These are phyloP conservation scores for Oidiodendron maius DNA, from an alignment of 495 filamentous ascomycete species.

Conservation along the genomic window DNA sequence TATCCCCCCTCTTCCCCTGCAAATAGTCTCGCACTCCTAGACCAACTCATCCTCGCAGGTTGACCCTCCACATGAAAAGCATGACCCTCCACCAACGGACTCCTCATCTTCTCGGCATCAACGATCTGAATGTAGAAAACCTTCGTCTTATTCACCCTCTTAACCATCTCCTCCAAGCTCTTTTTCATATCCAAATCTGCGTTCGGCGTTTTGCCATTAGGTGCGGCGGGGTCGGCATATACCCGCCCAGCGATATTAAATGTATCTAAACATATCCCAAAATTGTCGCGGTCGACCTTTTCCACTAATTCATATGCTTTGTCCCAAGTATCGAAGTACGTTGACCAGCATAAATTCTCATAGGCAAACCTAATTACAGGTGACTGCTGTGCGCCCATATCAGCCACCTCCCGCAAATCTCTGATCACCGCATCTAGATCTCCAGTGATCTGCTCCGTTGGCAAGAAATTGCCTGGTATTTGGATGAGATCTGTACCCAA, in stretches of 20 bases:
- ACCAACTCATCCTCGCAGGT: conserved; percentile 72
- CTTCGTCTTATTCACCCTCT: conserved; percentile 55
- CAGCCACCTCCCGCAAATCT: conserved; percentile 61
- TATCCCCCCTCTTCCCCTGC: conserved; percentile 73
- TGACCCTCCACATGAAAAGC: conserved; percentile 56
- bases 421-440: conserved; percentile 53
- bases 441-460: conserved; percentile 40
- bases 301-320: conserved; percentile 62
- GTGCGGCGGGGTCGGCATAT: conserved; percentile 61
- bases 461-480: conserved; percentile 66
- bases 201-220: conserved; percentile 46
- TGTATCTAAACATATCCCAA: conserved; percentile 74
- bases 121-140: conserved; percentile 76
- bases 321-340: conserved; percentile 68
- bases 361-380: conserved; percentile 68
- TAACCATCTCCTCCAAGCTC: conserved; percentile 50
- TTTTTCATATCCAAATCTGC: conserved; percentile 51
- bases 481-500: conserved; percentile 67
- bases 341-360: conserved; percentile 72
- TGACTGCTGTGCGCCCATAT: conserved; percentile 48
- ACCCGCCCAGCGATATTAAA: conserved; percentile 75
- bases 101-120: conserved; percentile 59
- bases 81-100: conserved; percentile 57
- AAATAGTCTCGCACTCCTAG: conserved; percentile 68
- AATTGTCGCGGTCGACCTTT: conserved; percentile 61